phyloP scores from a whole-genome alignment of 192 early-diverging fungal genomes.

The Geosiphon pyriformis region DNA sequence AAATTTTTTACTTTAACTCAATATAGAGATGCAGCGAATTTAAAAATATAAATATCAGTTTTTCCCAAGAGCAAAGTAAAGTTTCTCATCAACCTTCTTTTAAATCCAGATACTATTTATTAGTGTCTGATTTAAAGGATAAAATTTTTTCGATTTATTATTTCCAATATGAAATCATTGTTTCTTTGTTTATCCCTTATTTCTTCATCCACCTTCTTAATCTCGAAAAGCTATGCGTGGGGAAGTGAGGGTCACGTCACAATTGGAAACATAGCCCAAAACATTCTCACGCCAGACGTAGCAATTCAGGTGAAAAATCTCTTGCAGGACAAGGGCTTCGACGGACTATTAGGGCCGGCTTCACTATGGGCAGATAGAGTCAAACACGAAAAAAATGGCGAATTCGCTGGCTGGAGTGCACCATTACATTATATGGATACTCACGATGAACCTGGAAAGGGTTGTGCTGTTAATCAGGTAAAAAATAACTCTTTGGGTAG shows the following conservation, averaged over 20 bases:
- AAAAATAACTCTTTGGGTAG: too few species aligned
- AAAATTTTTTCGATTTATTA: too few species aligned
- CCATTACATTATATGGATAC: conserved; percentile 10
- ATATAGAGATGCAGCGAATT: too few species aligned
- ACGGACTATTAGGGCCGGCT: not conserved
- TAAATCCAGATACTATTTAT: too few species aligned
- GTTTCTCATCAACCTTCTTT: too few species aligned
- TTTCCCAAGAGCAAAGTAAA: too few species aligned
- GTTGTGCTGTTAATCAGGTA: conserved; percentile 4
- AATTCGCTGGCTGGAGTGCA: not conserved
- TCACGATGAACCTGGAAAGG: conserved; percentile 1
- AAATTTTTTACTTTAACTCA: too few species aligned
- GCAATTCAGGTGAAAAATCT: not conserved
- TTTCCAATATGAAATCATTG: too few species aligned
- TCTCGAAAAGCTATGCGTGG: conserved; percentile 9
- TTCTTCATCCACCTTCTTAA: too few species aligned
- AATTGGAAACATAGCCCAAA: conserved; percentile 14
- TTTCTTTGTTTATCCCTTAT: too few species aligned
- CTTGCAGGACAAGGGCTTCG: not conserved
- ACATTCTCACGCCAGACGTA: conserved; percentile 3
- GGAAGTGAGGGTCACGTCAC: not conserved
- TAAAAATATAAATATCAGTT: too few species aligned
- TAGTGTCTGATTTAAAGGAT: too few species aligned
- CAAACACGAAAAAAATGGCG: not conserved
- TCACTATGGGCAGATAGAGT: conserved; percentile 5